Percentiles rank a stretch among this genome's conserved stretches.
These are phyloP conservation scores for Boletus eberwhitei DNA, from an alignment of 768 basidiomycete species.

Conservation along the genomic window DNA sequence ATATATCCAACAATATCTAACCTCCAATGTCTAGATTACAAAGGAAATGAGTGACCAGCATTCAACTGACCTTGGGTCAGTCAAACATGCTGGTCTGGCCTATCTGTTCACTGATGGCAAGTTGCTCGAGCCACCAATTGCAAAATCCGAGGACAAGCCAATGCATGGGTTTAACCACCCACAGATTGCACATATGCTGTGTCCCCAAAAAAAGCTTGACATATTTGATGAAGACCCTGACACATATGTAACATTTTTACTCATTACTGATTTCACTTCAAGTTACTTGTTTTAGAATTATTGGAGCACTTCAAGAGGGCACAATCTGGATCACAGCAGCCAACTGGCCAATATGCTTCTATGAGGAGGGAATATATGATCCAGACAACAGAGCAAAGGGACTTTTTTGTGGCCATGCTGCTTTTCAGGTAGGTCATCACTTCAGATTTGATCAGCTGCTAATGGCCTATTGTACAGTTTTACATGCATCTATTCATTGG, in stretches of 20 bases:
- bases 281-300: neutral
- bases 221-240: slow-evolving; percentile 1
- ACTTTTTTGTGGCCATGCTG: neutral
- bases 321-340: neutral
- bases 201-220: neutral
- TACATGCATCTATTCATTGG: no score
- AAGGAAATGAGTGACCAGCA: neutral
- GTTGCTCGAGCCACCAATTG: no score
- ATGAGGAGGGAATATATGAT: neutral
- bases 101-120: no score
- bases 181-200: neutral
- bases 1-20: neutral
- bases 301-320: neutral
- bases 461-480: neutral
- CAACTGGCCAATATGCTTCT: slow-evolving; percentile 2
- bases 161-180: neutral
- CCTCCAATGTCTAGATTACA: neutral
- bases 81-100: no score
- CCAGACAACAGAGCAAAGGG: neutral
- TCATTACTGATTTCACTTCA: no score
- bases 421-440: neutral
- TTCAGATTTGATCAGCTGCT: neutral
- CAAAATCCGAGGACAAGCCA: neutral
- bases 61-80: neutral
- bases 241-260: neutral